These are phyloP conservation scores for Aspergillus ibericus DNA, from an alignment of 2,329 filamentous ascomycete species.

Conservation along the genomic window DNA sequence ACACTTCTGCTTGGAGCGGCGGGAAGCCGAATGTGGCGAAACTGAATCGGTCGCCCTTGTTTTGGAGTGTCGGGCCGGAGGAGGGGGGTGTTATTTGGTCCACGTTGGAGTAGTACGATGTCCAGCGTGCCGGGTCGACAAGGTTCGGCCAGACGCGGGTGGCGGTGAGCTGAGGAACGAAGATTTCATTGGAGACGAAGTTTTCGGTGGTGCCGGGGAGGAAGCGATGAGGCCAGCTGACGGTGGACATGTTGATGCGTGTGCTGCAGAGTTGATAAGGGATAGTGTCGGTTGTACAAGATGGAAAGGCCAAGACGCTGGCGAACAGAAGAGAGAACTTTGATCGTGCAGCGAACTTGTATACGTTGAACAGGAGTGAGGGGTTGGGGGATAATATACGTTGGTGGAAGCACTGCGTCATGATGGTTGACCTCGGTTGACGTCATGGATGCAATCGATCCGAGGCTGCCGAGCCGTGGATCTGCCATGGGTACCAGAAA, in stretches of 20 bases:
- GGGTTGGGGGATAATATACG: too few species aligned
- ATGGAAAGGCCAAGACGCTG: too few species aligned
- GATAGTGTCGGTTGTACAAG: too few species aligned
- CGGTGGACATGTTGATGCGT: background rate
- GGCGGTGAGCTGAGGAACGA: background rate
- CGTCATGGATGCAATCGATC: too few species aligned
- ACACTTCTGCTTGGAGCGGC: background rate
- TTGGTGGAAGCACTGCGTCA: too few species aligned
- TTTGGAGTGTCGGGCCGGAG: background rate
- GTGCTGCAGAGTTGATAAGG: too few species aligned
- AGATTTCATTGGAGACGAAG: conserved; percentile 11
- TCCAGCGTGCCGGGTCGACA: background rate
- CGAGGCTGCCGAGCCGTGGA: too few species aligned
- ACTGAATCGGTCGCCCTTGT: background rate
- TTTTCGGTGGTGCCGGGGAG: conserved; percentile 9
- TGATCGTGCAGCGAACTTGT: too few species aligned
- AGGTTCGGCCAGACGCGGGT: conserved; percentile 1
- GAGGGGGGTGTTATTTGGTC: conserved; percentile 4
- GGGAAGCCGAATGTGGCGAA: conserved; percentile 11
- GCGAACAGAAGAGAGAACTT: too few species aligned
- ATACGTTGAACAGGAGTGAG: too few species aligned
- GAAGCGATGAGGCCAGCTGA: conserved; percentile 6
- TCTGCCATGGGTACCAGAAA: too few species aligned
- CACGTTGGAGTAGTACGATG: conserved; percentile 8
- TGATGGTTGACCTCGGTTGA: too few species aligned